Percentiles rank a stretch among this genome's conserved stretches.
Conservation (phyloP, 2,329 filamentous ascomycete genomes). For the Fusarium praegraminearum region DNA sequence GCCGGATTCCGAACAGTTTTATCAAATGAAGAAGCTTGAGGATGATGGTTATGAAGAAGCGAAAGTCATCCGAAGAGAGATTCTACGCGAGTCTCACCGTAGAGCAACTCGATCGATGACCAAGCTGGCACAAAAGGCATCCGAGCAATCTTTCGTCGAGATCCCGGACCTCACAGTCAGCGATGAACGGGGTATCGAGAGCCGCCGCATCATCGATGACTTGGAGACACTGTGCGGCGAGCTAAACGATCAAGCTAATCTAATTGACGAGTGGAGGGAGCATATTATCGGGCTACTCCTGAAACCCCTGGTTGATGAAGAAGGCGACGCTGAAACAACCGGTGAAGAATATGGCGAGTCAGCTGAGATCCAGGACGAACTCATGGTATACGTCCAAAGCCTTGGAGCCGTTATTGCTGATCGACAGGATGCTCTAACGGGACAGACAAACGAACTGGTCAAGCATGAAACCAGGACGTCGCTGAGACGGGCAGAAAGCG, state of each 20-base stretch:
- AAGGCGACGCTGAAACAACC: constrained; percentile 77
- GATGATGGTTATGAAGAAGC: constrained; percentile 80
- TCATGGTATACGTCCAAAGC: constrained; percentile 86
- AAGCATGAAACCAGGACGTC: constrained; percentile 77
- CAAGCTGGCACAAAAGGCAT: constrained; percentile 66
- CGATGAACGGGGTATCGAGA: constrained; percentile 76
- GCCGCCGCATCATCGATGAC: constrained; percentile 71
- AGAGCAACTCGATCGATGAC: constrained; percentile 67
- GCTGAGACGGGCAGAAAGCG: constrained; percentile 68
- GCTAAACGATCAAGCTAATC: constrained; percentile 77
- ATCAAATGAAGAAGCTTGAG: constrained; percentile 76
- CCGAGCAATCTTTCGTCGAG: constrained; percentile 67
- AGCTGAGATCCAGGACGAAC: constrained; percentile 86
- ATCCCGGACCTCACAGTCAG: constrained; percentile 69
- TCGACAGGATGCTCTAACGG: constrained; percentile 80
- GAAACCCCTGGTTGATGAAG: constrained; percentile 84
- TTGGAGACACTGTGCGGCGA: constrained; percentile 73
- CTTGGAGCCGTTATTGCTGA: constrained; percentile 83
- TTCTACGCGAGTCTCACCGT: constrained; percentile 68
- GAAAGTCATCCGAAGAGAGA: constrained; percentile 80
- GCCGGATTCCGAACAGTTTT: constrained; percentile 75
- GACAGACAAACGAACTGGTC: constrained; percentile 79
- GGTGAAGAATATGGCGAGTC: constrained; percentile 93
- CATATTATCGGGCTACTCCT: constrained; percentile 78
- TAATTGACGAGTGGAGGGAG: constrained; percentile 81